Conservation (phyloP, 306 rosid species). For the Acacia confusa region DNA sequence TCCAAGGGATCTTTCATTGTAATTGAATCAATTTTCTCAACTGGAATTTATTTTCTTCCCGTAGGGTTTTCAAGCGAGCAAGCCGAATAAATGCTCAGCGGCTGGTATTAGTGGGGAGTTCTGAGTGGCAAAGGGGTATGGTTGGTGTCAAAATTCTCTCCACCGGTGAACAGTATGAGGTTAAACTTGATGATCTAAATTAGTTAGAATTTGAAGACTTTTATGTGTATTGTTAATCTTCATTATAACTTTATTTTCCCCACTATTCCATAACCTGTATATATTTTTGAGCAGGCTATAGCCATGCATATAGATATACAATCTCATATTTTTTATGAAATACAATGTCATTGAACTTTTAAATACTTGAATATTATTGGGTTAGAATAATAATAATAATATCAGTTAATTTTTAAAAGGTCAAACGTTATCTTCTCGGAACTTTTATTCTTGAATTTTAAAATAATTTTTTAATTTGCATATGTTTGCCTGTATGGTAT, state of each 20-base stretch:
- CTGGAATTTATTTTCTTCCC: conserved; percentile 13
- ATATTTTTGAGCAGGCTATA: background rate
- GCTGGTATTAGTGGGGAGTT: conserved; percentile 78
- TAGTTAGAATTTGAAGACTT: conserved; percentile 34
- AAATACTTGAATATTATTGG: background rate
- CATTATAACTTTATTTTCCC: conserved; percentile 8
- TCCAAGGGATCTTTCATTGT: conserved; percentile 1
- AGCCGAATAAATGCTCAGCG: conserved; percentile 70
- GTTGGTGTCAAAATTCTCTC: conserved; percentile 82
- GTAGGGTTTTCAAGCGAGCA: conserved; percentile 88
- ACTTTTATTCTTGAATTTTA: no score
- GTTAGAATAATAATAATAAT: background rate
- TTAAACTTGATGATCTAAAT: conserved; percentile 75
- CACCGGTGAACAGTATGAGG: conserved; percentile 81
- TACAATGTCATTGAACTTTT: background rate
- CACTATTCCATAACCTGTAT: background rate
- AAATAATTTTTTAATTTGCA: no score
- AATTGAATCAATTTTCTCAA: conserved; percentile 19
- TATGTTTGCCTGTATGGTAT: no score
- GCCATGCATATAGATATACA: conserved; percentile 6
- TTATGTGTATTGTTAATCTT: conserved; percentile 9
- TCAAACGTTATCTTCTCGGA: no score
- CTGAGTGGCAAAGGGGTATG: conserved; percentile 93
- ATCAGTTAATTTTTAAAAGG: no score
- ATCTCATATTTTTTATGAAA: background rate